These are phyloP conservation scores for Fomes fomentarius DNA, from an alignment of 1,284 basidiomycete genomes.

Conservation along the genomic window DNA sequence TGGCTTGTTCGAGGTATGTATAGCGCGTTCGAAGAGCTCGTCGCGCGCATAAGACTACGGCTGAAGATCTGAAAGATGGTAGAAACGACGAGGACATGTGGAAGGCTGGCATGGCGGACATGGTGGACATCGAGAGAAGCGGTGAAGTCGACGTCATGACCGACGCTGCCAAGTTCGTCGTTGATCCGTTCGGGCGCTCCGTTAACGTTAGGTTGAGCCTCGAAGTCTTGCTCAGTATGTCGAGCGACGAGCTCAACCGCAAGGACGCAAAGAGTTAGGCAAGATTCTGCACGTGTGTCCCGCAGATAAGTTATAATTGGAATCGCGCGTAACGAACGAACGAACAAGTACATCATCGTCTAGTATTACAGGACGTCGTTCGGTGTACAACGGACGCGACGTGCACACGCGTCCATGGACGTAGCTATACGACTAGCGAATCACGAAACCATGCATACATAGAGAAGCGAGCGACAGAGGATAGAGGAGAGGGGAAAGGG, in stretches of 20 bases:
- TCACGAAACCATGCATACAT: conserved; percentile 21
- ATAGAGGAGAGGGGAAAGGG: background rate
- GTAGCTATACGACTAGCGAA: conserved; percentile 27
- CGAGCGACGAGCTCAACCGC: too few relatives aligned
- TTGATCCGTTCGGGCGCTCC: conserved; percentile 2
- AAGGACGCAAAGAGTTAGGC: too few relatives aligned
- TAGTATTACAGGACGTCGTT: conserved; percentile 34
- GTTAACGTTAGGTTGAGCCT: too few relatives aligned
- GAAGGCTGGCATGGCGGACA: too few relatives aligned
- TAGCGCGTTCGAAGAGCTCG: conserved; percentile 7
- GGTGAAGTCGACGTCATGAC: too few relatives aligned
- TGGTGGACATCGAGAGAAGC: too few relatives aligned
- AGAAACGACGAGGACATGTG: background rate
- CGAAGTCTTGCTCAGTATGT: too few relatives aligned
- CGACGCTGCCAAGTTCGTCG: background rate
- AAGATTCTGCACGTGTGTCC: background rate
- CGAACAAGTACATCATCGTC: conserved; percentile 31
- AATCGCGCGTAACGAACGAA: conserved; percentile 19
- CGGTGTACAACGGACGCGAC: conserved; percentile 30
- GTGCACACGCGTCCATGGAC: conserved; percentile 20
- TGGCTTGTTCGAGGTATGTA: conserved; percentile 8
- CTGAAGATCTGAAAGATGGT: background rate
- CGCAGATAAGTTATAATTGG: conserved; percentile 20
- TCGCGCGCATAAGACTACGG: background rate
- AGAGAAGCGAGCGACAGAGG: conserved; percentile 1